Percentiles rank a stretch among this genome's conserved stretches.
phyloP scores from a whole-genome alignment of 2,329 filamentous ascomycete genomes.

The Chaetothyriales sp. region DNA sequence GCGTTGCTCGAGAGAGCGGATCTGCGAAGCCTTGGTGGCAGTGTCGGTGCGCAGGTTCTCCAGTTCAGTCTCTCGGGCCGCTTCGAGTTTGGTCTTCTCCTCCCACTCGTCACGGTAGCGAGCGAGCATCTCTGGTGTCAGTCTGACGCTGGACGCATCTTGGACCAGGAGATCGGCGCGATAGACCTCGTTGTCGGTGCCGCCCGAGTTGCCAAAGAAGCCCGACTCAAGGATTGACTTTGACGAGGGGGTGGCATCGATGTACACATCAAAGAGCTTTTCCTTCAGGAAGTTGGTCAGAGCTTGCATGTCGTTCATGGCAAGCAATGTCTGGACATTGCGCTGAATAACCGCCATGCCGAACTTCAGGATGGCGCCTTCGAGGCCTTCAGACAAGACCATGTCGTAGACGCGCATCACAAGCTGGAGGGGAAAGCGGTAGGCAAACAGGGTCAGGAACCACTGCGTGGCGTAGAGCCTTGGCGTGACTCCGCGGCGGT shows the following conservation, averaged over 20 bases:
- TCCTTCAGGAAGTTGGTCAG: constrained; percentile 88
- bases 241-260: constrained; percentile 84
- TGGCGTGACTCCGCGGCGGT: constrained; percentile 71
- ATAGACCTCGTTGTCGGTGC: constrained; percentile 88
- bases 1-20: constrained; percentile 77
- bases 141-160: constrained; percentile 77
- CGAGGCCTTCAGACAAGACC: constrained; percentile 82
- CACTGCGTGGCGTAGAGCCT: constrained; percentile 96
- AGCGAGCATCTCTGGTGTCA: constrained; percentile 70
- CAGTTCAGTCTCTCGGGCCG: constrained; percentile 69
- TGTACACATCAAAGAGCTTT: constrained; percentile 89
- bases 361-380: constrained; percentile 79
- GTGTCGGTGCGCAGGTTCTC: constrained; percentile 58
- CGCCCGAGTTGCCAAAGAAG: constrained; percentile 87
- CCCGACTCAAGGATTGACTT: constrained; percentile 88
- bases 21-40: constrained; percentile 52
- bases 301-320: constrained; percentile 79
- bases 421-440: constrained; percentile 89
- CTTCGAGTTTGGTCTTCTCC: constrained; percentile 70
- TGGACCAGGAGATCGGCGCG: constrained; percentile 84
- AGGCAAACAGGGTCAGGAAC: constrained; percentile 97
- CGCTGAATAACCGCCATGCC: constrained; percentile 94
- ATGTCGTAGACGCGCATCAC: constrained; percentile 94
- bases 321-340: constrained; percentile 64
- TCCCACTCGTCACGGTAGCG: constrained; percentile 81